Percentiles rank a stretch among this genome's conserved stretches.
Conservation (phyloP, 768 basidiomycete species). For the Boletellus ananiceps region DNA sequence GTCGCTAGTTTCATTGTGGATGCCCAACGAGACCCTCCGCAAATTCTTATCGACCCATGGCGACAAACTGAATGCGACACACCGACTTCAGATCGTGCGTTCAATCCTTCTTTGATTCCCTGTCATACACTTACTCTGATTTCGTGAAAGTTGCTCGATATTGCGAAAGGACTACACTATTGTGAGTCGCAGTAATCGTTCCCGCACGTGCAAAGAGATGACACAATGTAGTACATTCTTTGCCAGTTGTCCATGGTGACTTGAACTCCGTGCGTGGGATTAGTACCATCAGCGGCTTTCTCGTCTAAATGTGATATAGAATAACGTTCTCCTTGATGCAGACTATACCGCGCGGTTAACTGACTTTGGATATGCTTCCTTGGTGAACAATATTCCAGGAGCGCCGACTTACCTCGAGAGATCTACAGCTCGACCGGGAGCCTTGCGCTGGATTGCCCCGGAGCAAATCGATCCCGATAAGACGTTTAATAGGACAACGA, state of each 20-base stretch:
- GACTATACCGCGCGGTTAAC: not conserved
- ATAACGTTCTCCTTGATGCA: not conserved
- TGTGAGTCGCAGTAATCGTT: no score
- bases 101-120: not conserved
- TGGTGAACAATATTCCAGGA: not conserved
- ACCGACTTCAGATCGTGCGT: not conserved
- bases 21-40: constrained; percentile 20
- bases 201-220: no score
- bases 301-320: not conserved
- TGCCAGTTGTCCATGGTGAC: no score
- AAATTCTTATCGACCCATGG: constrained; percentile 11
- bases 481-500: not conserved
- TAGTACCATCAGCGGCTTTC: no score
- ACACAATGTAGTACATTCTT: no score
- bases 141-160: no score
- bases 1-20: constrained; percentile 24
- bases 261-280: no score
- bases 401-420: not conserved
- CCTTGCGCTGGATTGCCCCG: not conserved
- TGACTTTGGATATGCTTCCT: not conserved
- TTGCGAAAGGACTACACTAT: no score
- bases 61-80: not conserved
- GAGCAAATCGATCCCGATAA: not conserved
- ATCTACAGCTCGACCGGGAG: not conserved
- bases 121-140: no score